phyloP scores from a whole-genome alignment of 495 filamentous ascomycete species.

The Tuber indicum region DNA sequence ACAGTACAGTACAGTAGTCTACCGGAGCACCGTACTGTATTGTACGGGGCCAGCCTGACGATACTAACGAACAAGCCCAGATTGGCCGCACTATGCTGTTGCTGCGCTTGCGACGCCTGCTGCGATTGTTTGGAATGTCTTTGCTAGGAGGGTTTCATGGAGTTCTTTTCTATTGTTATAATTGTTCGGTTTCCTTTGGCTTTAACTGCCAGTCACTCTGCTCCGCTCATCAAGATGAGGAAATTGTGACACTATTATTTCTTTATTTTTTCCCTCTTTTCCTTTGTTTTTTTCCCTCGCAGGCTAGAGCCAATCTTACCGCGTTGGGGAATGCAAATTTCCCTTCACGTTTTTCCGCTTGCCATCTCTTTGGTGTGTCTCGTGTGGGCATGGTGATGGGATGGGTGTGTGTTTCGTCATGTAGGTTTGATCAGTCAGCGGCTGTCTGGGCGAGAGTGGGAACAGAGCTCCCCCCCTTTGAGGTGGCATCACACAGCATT shows the following conservation, averaged over 20 bases:
- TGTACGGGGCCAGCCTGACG: not conserved
- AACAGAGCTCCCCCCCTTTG: not conserved
- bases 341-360: not conserved
- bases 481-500: not conserved
- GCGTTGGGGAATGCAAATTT: not conserved
- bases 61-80: conserved; percentile 18
- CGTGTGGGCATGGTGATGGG: not conserved
- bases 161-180: conserved; percentile 14
- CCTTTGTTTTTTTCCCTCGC: conserved; percentile 7
- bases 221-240: not conserved
- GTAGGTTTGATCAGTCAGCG: not conserved
- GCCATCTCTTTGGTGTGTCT: not conserved
- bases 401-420: not conserved
- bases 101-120: conserved; percentile 36
- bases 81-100: conserved; percentile 37
- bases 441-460: not conserved
- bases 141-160: conserved; percentile 24
- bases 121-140: conserved; percentile 38
- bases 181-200: not conserved
- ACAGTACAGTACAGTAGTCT: too few relatives aligned
- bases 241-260: not conserved
- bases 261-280: not conserved
- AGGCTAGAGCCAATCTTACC: not conserved
- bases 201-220: not conserved
- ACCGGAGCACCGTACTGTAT: not conserved